These are phyloP conservation scores for Paraphaeosphaeria minitans DNA, from an alignment of 2,329 filamentous ascomycete species.

Conservation along the genomic window DNA sequence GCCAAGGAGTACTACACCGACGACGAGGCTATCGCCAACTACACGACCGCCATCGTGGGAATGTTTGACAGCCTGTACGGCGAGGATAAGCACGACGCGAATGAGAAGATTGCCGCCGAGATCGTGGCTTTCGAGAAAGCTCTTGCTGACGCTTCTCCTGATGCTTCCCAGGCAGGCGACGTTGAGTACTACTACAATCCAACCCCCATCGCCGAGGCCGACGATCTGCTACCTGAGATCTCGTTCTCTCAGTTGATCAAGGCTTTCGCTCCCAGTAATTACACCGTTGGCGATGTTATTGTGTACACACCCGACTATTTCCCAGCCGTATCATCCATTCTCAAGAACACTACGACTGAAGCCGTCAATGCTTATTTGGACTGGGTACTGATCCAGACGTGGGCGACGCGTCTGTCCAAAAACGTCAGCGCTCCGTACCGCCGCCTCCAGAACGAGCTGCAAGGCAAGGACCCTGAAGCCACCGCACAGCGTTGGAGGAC, in stretches of 20 bases:
- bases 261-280: constrained; percentile 56
- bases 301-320: constrained; percentile 64
- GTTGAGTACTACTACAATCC: constrained; percentile 70
- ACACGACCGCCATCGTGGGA: constrained; percentile 31
- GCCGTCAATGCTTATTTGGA: constrained; percentile 64
- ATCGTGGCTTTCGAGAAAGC: constrained; percentile 59
- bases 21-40: constrained; percentile 22
- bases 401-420: constrained; percentile 59
- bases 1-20: constrained; percentile 33
- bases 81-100: constrained; percentile 8
- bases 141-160: constrained; percentile 61
- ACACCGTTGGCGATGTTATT: constrained; percentile 59
- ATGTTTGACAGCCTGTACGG: constrained; percentile 12
- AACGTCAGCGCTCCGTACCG: constrained; percentile 62
- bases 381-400: constrained; percentile 64
- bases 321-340: constrained; percentile 58
- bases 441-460: constrained; percentile 63
- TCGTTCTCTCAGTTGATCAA: constrained; percentile 58
- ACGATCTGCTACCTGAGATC: constrained; percentile 60
- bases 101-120: constrained; percentile 8
- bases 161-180: constrained; percentile 61
- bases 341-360: constrained; percentile 58
- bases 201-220: constrained; percentile 59
- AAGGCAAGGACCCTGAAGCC: constrained; percentile 64
- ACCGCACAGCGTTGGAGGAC: constrained; percentile 68